Evolutionary conservation across 805 yeast species (phyloP), one percentile per base, ranked within the genome.

Genomic region (Sugiyamaella lignohabitans): DNA sequence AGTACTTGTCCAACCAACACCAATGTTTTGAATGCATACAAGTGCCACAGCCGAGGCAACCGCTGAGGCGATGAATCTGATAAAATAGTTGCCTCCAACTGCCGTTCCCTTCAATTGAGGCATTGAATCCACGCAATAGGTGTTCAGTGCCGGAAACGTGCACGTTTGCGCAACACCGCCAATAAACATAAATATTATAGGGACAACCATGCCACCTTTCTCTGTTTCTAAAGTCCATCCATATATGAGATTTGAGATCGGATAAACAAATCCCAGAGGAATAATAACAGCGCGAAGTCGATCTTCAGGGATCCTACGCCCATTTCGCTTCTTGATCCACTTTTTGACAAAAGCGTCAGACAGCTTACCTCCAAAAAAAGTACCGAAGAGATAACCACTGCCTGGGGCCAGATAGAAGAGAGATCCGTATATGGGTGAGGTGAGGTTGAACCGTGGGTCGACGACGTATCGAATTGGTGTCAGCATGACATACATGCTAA

Each of bases 401-500:
- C 82, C 82, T 0, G 82, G 81, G 2, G 82, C 73, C 3, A 78
- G 57, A 53, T 78, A 78, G 54, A 78, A 77, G 18, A 78, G 59
- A 0, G 79, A 72, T 36, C 79, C 75, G 48, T 67, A 68, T 1
- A 78, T 56, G 0, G 83, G 82, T 17, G 68, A 55, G 0, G 64
- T 65, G 24, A 78, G 59, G 37, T 71, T 55, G 61, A 77, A 78
- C 46, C 82, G 57, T 3, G 82, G 82, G 53, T 76, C 76, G 45
- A 78, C 69, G 6, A 78, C 78, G 38, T 71, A 68, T 52, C 81
- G 59, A 38, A 78, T 76, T 1, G 83, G 83, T 0, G 82, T 78
- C 44, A 76, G 59, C 17, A 76, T 53, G 2, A 69, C 59, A 54
- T 72, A 76, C 82, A 77, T 76, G 51, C 70, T 72, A 63, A 69